These are phyloP conservation scores for Withania somnifera DNA, from an alignment of 305 asterid species.

Conservation along the genomic window DNA sequence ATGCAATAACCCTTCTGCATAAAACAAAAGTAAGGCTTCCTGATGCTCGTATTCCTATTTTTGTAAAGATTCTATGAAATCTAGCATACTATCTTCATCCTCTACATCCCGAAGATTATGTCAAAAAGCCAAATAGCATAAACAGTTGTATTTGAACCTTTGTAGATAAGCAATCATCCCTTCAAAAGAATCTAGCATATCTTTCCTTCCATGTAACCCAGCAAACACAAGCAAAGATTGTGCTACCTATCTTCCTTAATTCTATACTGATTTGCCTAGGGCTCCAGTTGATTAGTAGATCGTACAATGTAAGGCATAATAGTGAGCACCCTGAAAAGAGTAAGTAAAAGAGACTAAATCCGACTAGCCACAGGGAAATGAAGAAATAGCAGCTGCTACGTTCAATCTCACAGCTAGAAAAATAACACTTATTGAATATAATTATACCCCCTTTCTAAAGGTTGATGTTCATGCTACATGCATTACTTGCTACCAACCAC, in stretches of 20 bases:
- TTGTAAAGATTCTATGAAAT: background rate
- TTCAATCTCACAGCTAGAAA: background rate
- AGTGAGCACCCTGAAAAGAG: background rate
- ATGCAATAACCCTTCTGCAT: background rate
- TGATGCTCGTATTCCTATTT: background rate
- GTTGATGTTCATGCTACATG: background rate
- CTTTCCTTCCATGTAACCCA: background rate
- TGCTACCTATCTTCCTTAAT: background rate
- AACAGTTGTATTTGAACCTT: background rate
- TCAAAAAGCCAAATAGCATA: background rate
- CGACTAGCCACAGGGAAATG: background rate
- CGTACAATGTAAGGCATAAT: background rate
- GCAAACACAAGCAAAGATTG: background rate
- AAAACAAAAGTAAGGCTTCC: background rate
- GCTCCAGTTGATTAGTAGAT: background rate
- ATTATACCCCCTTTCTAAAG: background rate
- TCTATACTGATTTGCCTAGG: background rate
- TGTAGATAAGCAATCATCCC: background rate
- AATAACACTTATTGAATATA: background rate
- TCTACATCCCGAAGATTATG: background rate
- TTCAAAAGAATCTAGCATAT: background rate
- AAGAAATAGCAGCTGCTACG: background rate
- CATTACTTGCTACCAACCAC: background rate
- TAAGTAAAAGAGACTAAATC: background rate
- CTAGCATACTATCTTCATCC: background rate